Percentiles rank a stretch among this genome's conserved stretches.
Evolutionary conservation across 2,329 filamentous ascomycete genomes (phyloP).

Genomic region (Aspergillus sp.): DNA sequence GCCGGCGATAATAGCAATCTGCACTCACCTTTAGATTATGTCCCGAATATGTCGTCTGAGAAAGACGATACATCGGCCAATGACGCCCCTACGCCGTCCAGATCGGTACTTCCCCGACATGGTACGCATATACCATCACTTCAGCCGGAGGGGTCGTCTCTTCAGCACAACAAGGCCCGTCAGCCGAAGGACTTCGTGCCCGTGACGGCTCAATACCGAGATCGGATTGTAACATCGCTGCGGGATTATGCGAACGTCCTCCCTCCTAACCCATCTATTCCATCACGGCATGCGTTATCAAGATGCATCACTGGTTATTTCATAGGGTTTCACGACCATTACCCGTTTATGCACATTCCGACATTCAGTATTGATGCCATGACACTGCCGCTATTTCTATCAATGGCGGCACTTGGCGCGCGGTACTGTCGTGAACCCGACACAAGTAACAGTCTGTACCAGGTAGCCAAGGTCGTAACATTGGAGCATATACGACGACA

Average conservation of each 20-base stretch:
- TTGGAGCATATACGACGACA: constrained; percentile 25
- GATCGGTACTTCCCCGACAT: constrained; percentile 27
- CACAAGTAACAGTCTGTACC: constrained; percentile 25
- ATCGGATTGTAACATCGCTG: constrained; percentile 18
- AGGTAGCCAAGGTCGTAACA: constrained; percentile 25
- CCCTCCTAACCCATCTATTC: constrained; percentile 16
- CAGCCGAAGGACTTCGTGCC: constrained; percentile 23
- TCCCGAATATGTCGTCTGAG: constrained; percentile 11
- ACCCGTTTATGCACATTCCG: constrained; percentile 27
- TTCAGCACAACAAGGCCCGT: constrained; percentile 16
- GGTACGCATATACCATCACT: constrained; percentile 27
- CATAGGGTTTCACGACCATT: constrained; percentile 27
- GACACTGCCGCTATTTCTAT: constrained; percentile 20
- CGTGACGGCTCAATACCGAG: constrained; percentile 25
- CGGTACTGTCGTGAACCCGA: constrained; percentile 29
- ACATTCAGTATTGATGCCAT: constrained; percentile 22
- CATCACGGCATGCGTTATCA: constrained; percentile 28
- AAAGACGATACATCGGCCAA: constrained; percentile 6
- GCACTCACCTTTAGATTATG: constrained; percentile 16
- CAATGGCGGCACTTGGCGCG: constrained; percentile 27
- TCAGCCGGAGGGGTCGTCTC: constrained; percentile 23
- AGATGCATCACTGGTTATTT: constrained; percentile 28
- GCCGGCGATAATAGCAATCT: constrained; percentile 1
- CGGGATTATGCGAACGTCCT: constrained; percentile 23
- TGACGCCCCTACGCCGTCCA: constrained; percentile 16